Base-by-base conservation (phyloP, 805 yeast species). In the Candida maris region DNA sequence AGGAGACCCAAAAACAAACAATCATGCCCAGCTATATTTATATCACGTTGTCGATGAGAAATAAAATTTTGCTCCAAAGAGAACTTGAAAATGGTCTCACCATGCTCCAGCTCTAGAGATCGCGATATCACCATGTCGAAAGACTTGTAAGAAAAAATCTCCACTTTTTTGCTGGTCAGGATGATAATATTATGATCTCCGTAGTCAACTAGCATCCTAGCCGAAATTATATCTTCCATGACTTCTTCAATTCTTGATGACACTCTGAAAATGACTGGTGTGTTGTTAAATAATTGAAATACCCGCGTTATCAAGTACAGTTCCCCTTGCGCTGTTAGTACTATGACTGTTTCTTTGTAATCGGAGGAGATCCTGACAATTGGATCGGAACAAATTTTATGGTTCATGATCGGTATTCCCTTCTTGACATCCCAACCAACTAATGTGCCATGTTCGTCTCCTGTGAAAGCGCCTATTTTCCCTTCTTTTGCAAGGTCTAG, bases 351-450 rank as follows among this genome's bases (percentile, higher is more conserved):
- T 7, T 48, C 49, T 37, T 52, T 56, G 27, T 54, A 63, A 37
- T 61, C 50, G 10, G 64, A 50, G n/a, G 45, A 52, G 3, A 59
- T 42, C 15, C 50, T 47, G 12, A 48, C 29, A 2, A 60, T 46
- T 12, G 52, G 40, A 7, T 27, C 16, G 12, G 30, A 32, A 1
- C 52, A 33, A 1, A 57, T 32, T 23, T 39, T 37, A 16, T 45
- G 30, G 6, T 32, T 27, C 5, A 37, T 24, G 3, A 51, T 19
- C 21, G 35, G 33, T 3, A 27, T 32, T 8, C 51, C 51, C 3
- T 33, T 44, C 29, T 50, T 55, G 4, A 54, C 33, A 45, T 63
- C 65, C 67, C 67, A 63, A 3, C 54, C 56, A 6, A 44, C 40
- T 13, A 63, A 13, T 12, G 29, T 34, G 1, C 66, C 67, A 13